A percentile compares a stretch with the other conserved stretches of the same genome.
Conservation (phyloP, 2,329 filamentous ascomycete genomes). For the Arthroderma sp. region DNA sequence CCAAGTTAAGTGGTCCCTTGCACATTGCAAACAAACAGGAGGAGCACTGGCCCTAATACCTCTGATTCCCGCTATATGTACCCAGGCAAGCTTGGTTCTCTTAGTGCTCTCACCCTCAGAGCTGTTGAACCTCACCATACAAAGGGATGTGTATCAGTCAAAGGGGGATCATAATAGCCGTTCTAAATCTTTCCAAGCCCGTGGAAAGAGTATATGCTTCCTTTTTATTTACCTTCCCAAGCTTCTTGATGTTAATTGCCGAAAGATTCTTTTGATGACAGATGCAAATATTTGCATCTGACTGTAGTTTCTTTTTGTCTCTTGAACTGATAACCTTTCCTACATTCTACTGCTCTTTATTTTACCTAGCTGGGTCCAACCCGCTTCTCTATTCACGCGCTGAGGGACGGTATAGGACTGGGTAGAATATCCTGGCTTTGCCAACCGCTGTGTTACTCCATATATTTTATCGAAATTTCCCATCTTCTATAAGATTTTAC, state of each 20-base stretch:
- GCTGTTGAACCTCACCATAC: slow-evolving; percentile 8
- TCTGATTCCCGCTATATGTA: too few species aligned
- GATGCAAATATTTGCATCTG: slow-evolving; percentile 9
- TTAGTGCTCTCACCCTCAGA: slow-evolving; percentile 1
- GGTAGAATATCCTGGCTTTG: too few species aligned
- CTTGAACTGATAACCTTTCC: slow-evolving; percentile 1
- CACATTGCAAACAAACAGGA: slow-evolving; percentile 9
- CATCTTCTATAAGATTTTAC: slow-evolving; percentile 1
- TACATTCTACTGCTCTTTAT: slow-evolving; percentile 1
- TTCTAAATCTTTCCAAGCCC: not conserved
- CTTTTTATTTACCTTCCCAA: too few species aligned
- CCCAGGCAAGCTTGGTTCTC: too few species aligned
- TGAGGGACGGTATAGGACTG: too few species aligned
- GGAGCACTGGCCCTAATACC: too few species aligned
- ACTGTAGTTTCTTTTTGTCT: slow-evolving; percentile 5
- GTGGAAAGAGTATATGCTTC: not conserved
- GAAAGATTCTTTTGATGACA: slow-evolving; percentile 6
- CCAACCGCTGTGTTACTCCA: too few species aligned
- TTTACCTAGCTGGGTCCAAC: not conserved
- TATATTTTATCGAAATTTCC: not conserved
- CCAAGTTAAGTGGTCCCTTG: slow-evolving; percentile 8
- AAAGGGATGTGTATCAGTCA: slow-evolving; percentile 4
- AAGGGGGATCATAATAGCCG: too few species aligned
- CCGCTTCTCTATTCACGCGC: not conserved
- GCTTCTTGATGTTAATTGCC: slow-evolving; percentile 8